phyloP scores from a whole-genome alignment of 306 rosid genomes.

The Gastrolobium bilobum region DNA sequence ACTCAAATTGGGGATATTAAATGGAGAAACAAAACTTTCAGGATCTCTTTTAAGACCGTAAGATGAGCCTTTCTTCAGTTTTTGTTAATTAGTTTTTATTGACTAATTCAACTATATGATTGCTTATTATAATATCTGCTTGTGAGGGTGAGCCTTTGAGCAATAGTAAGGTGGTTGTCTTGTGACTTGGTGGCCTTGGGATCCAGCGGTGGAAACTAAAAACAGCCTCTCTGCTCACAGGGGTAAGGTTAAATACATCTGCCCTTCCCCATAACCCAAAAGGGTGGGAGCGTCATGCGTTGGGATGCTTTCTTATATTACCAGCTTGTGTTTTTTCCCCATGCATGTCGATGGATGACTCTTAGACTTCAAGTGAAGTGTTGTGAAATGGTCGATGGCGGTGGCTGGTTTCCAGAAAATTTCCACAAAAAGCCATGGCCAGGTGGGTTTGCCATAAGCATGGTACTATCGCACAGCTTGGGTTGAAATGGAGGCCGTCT shows the following conservation, averaged over 20 bases:
- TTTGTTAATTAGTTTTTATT: constrained; percentile 24
- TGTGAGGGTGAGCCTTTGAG: constrained; percentile 29
- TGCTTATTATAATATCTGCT: constrained; percentile 20
- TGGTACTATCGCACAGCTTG: not conserved
- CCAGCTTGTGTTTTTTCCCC: no score
- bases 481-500: no score
- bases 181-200: not conserved
- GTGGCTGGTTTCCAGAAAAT: not conserved
- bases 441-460: not conserved
- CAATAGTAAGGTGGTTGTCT: not conserved
- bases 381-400: not conserved
- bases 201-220: not conserved
- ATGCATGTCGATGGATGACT: no score
- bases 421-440: not conserved
- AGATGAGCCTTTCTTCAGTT: constrained; percentile 49
- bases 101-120: constrained; percentile 27
- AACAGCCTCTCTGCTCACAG: not conserved
- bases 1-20: constrained; percentile 76
- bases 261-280: not conserved
- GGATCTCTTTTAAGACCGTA: constrained; percentile 95
- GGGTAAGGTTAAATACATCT: not conserved
- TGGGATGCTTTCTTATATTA: not conserved
- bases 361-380: no score
- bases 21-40: constrained; percentile 90
- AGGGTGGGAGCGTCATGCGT: not conserved